These are phyloP conservation scores for Phyllostachys edulis DNA, from an alignment of 176 grass and related monocot genomes.

Conservation along the genomic window DNA sequence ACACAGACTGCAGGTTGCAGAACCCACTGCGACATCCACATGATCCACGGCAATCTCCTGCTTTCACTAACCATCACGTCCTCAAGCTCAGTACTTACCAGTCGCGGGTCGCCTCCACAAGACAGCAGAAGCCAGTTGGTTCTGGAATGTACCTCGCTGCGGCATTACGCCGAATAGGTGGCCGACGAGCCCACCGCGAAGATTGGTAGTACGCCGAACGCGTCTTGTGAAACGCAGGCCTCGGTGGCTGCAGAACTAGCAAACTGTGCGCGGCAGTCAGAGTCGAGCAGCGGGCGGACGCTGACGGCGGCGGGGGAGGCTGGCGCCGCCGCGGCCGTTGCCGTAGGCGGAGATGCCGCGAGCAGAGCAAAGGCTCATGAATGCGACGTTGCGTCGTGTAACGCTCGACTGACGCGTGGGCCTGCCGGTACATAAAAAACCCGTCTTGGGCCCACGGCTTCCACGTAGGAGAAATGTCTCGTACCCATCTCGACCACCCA, in stretches of 20 bases:
- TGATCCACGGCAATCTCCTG: background rate
- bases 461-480: background rate
- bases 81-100: too few relatives aligned
- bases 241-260: background rate
- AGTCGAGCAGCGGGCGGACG: background rate
- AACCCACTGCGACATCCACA: background rate
- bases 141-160: background rate
- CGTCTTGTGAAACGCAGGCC: background rate
- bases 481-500: background rate
- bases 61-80: background rate
- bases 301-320: background rate
- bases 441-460: background rate
- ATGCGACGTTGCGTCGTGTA: background rate
- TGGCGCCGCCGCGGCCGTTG: too few relatives aligned
- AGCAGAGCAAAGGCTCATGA: background rate
- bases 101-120: background rate
- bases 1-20: background rate
- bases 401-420: background rate
- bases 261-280: background rate
- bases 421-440: too few relatives aligned
- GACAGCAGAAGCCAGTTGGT: background rate
- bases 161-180: slow-evolving; percentile 32
- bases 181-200: background rate
- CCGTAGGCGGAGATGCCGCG: background rate
- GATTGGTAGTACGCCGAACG: background rate